These are phyloP conservation scores for Macrophomina pseudophaseolina DNA, from an alignment of 2,329 filamentous ascomycete species.

Conservation along the genomic window DNA sequence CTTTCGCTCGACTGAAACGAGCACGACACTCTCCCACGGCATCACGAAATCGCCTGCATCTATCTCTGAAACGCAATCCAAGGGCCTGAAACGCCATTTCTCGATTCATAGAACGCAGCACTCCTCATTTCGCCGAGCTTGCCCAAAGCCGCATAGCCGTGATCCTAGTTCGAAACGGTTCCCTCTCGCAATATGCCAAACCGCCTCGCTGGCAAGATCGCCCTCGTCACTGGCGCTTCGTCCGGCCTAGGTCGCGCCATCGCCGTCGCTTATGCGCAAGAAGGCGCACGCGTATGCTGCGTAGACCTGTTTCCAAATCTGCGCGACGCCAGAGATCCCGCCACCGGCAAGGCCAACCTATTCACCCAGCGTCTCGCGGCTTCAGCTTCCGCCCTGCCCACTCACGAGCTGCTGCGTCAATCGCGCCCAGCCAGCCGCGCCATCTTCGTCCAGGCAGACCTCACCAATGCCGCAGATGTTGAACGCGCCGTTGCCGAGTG, in stretches of 20 bases:
- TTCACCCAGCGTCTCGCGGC: slow-evolving; percentile 34
- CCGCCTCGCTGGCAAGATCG: slow-evolving; percentile 30
- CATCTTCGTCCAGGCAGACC: slow-evolving; percentile 39
- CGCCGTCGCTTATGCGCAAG: slow-evolving; percentile 29
- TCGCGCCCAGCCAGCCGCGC: slow-evolving; percentile 29
- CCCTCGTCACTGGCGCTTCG: slow-evolving; percentile 39
- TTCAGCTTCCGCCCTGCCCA: slow-evolving; percentile 26
- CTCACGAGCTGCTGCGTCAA: slow-evolving; percentile 33
- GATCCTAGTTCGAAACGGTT: background rate
- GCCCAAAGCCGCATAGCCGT: slow-evolving; percentile 6
- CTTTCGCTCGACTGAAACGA: slow-evolving; percentile 7
- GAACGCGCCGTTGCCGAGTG: slow-evolving; percentile 34
- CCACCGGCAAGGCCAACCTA: slow-evolving; percentile 39
- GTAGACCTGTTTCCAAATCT: slow-evolving; percentile 39
- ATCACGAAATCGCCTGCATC: background rate
- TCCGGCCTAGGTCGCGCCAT: slow-evolving; percentile 37
- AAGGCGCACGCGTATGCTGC: slow-evolving; percentile 34
- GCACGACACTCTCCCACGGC: slow-evolving; percentile 7
- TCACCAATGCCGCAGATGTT: slow-evolving; percentile 37
- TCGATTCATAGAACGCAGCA: background rate
- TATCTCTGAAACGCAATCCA: background rate
- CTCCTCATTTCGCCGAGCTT: background rate
- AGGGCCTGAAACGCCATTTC: slow-evolving; percentile 6
- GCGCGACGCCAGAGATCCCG: slow-evolving; percentile 36
- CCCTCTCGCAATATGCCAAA: slow-evolving; percentile 6